Evolutionary conservation across 2,329 filamentous ascomycete genomes (phyloP), one percentile per base, ranked within the genome.

Genomic region (Clonostachys solani): DNA sequence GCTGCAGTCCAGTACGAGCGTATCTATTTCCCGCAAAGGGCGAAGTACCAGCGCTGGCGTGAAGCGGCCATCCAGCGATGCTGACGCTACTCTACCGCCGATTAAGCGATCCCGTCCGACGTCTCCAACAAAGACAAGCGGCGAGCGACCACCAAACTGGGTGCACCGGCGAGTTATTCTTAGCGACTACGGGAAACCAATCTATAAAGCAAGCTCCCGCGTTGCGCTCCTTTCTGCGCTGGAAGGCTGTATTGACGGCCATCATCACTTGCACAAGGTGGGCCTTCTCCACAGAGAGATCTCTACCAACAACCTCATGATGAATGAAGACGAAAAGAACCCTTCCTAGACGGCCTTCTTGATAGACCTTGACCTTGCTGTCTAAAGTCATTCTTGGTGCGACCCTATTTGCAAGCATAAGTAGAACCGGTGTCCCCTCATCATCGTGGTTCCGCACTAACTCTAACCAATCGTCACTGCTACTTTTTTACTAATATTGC

Each of bases 221-320:
- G 47, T 49, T 16, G 58, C 61, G 40, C 54, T 73, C 29, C 60
- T 74, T 52, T 47, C 59, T 42, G 65, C 59, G 9, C 44, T 74
- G 1, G 60, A 65, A 47, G 53, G 55, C 44, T 70, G 63, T 44
- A 66, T 74, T 49, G 35, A 64, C 48, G 66, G 65, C 2, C 58
- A 72, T 48, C 51, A 68, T 51, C 69, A 62, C n/a, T 55, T 66
- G 23, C 54, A 59, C 35, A 53, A 60, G 42, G 60, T 60, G 23
- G 63, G 66, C 47, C 19, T 23, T 23, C 60, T 74, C 40, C 63
- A 74, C 40, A 50, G 67, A 52, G 68, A 75, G 49, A 67, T 76
- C 36, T 75, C 68, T 2, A 60, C 67, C 29, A 64, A 67, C 42
- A 76, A 76, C 49, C 61, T 77, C 12, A 68, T 76, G 53, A 64